phyloP scores from a whole-genome alignment of 208 protist genomes.

The Crithidia sp. region DNA sequence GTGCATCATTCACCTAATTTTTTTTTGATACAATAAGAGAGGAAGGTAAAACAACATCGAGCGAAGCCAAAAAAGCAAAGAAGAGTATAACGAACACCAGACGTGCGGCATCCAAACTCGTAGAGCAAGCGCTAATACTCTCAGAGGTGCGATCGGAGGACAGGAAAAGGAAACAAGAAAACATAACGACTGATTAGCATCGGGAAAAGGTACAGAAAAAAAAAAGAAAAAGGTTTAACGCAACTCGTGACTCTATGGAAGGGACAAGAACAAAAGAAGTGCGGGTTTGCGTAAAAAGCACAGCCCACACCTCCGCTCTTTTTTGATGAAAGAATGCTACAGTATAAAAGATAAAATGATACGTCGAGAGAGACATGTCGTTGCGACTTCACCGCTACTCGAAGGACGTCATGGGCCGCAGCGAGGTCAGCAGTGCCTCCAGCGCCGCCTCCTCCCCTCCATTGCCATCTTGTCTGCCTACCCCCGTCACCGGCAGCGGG shows the following conservation, averaged over 20 bases:
- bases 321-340: too few species aligned
- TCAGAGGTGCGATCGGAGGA: too few species aligned
- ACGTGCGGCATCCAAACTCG: too few species aligned
- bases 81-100: background rate
- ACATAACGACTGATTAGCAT: background rate
- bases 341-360: too few species aligned
- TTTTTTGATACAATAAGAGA: background rate
- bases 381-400: constrained; percentile 18
- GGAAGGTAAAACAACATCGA: background rate
- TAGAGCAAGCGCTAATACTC: too few species aligned
- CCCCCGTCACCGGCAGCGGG: constrained; percentile 4
- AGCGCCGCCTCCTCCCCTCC: constrained; percentile 1
- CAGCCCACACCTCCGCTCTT: background rate
- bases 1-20: too few species aligned
- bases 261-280: too few species aligned
- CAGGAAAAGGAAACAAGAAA: too few species aligned
- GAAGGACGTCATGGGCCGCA: constrained; percentile 45
- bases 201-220: constrained; percentile 9
- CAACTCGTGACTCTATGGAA: too few species aligned
- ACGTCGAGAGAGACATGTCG: too few species aligned
- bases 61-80: background rate
- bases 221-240: constrained; percentile 11
- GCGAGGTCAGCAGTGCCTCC: constrained; percentile 3
- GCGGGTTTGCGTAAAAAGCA: background rate
- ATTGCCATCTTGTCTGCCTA: background rate